A percentile compares a stretch with the other conserved stretches of the same genome.
Conservation (phyloP, 805 yeast genomes). For the Barnettozyma salicaria region DNA sequence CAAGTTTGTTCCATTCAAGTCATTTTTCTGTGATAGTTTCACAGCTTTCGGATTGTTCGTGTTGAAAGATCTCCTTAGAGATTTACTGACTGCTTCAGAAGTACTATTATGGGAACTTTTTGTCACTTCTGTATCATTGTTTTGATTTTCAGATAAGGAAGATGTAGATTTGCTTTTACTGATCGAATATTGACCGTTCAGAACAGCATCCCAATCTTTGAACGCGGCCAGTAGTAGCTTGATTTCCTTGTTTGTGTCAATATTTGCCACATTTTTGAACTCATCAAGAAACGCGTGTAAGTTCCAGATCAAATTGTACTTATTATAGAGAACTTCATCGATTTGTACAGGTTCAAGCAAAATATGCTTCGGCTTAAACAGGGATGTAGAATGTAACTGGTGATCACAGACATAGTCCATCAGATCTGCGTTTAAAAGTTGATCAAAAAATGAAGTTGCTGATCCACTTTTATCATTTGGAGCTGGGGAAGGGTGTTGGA, state of each 20-base stretch:
- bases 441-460: conserved; percentile 14
- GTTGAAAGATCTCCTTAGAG: too few relatives aligned
- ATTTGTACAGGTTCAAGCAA: not conserved
- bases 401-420: not conserved
- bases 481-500: conserved; percentile 31
- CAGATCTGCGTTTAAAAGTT: conserved; percentile 17
- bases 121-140: not conserved
- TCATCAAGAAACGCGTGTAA: conserved; percentile 34
- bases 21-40: too few relatives aligned
- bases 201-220: conserved; percentile 15
- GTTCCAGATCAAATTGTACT: conserved; percentile 38
- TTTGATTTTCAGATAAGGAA: not conserved
- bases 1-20: too few relatives aligned
- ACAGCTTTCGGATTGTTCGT: too few relatives aligned
- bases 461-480: too few relatives aligned
- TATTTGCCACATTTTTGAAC: conserved; percentile 29
- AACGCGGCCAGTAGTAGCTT: conserved; percentile 9
- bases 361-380: conserved; percentile 11
- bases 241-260: conserved; percentile 23
- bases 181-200: too few relatives aligned
- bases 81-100: too few relatives aligned
- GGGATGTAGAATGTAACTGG: conserved; percentile 19
- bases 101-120: not conserved
- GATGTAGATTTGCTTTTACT: too few relatives aligned
- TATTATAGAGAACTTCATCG: conserved; percentile 23